phyloP scores from a whole-genome alignment of 1,284 basidiomycete species.

The Coriolopsis trogii region DNA sequence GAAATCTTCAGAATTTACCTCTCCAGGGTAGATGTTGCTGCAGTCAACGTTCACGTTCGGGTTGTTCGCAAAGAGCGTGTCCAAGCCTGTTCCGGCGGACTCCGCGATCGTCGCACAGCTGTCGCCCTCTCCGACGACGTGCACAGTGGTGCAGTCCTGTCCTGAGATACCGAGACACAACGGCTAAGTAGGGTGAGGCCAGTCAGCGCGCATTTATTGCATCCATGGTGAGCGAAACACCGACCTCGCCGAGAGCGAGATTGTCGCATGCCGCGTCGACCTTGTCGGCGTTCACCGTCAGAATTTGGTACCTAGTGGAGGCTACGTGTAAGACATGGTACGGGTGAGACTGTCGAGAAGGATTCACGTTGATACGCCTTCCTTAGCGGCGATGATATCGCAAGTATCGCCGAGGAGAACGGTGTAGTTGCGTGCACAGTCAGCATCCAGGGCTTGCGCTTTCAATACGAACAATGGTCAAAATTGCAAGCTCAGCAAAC shows the following conservation, averaged over 20 bases:
- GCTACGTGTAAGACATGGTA: constrained; percentile 43
- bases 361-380: constrained; percentile 63
- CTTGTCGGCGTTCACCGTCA: constrained; percentile 50
- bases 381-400: constrained; percentile 64
- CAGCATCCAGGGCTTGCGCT: constrained; percentile 33
- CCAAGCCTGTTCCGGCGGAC: constrained; percentile 38
- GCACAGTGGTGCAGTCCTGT: constrained; percentile 18
- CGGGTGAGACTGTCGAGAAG: not conserved
- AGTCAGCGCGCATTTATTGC: not conserved
- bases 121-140: constrained; percentile 41
- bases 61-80: constrained; percentile 54
- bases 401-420: constrained; percentile 62
- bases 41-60: constrained; percentile 52
- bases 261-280: constrained; percentile 59
- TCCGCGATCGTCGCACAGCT: constrained; percentile 43
- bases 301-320: constrained; percentile 64
- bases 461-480: not conserved
- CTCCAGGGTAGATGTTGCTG: constrained; percentile 37
- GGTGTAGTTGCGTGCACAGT: constrained; percentile 61
- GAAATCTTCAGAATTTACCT: too few relatives aligned
- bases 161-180: constrained; percentile 22
- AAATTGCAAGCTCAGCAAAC: not conserved
- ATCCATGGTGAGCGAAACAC: not conserved
- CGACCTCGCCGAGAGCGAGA: constrained; percentile 45
- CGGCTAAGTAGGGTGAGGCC: not conserved